A percentile compares a stretch with the other conserved stretches of the same genome.
phyloP scores from a whole-genome alignment of 345 rosid genomes.

The Crucihimalaya himalaica region DNA sequence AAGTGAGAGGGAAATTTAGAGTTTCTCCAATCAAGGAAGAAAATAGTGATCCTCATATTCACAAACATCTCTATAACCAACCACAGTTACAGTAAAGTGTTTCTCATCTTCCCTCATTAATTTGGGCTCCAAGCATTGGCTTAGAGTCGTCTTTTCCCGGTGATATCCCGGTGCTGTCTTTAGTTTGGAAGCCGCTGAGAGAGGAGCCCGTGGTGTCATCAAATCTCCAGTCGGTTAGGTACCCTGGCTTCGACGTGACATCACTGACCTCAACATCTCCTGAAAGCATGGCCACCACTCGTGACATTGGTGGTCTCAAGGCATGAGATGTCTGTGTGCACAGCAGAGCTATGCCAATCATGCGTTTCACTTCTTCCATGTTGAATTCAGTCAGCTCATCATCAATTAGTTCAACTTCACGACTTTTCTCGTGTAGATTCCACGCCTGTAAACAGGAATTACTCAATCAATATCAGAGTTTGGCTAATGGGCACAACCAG shows the following conservation, averaged over 20 bases:
- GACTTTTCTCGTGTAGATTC: slow-evolving; percentile 51
- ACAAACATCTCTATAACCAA: slow-evolving; percentile 7
- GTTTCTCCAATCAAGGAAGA: not conserved
- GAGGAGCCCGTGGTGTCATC: slow-evolving; percentile 43
- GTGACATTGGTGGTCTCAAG: slow-evolving; percentile 64
- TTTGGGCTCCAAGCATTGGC: slow-evolving; percentile 26
- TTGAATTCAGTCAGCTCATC: slow-evolving; percentile 40
- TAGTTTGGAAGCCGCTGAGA: slow-evolving; percentile 16
- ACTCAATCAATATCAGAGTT: not conserved
- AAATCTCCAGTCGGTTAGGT: slow-evolving; percentile 60
- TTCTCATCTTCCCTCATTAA: slow-evolving; percentile 32
- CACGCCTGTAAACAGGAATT: slow-evolving; percentile 49
- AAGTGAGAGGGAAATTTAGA: not conserved
- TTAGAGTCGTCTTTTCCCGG: not conserved
- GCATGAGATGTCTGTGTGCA: slow-evolving; percentile 65
- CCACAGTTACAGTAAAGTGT: not conserved
- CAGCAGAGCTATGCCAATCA: slow-evolving; percentile 59
- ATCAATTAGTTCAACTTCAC: slow-evolving; percentile 49
- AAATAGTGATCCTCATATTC: not conserved
- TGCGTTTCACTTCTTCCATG: slow-evolving; percentile 50
- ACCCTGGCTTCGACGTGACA: slow-evolving; percentile 49
- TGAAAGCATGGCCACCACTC: slow-evolving; percentile 63
- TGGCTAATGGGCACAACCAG: not conserved
- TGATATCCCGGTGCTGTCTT: slow-evolving; percentile 7
- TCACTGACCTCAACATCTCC: slow-evolving; percentile 66